Base-by-base conservation (phyloP, 2,329 filamentous ascomycete genomes). In the Fusarium papillatum region DNA sequence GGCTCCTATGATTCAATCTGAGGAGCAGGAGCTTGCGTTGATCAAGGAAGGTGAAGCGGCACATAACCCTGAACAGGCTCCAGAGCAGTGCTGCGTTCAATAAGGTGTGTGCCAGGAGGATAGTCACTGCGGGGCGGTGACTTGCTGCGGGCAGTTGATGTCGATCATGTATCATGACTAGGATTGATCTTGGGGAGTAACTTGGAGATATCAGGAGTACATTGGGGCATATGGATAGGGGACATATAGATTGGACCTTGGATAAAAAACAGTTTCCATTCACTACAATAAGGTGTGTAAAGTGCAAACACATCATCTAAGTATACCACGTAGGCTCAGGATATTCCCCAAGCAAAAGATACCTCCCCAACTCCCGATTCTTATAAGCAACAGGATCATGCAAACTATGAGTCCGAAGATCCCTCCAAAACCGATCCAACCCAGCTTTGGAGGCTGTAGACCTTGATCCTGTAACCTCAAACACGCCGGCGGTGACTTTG, bases 311-410 rank as follows among this genome's bases (percentile, higher is more conserved):
- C 11, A 39, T 16, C 14, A 17, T 39, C 72, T 61, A 91, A 22
- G 90, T 93, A 79, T 92, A 93, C 91, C 91, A 93, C 6, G 88
- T 90, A 17, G 89, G 87, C 81, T 88, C 86, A 1, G 91, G 91
- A 14, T 88, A 78, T 83, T 93, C 90, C 17, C 85, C 86, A 62
- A 93, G 76, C 66, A 93, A 77, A 46, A 88, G 84, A 78, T 87
- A 93, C 26, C 89, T 82, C 0, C 91, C 91, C 64, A 93, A 76
- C 81, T 93, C 91, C 5, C 89, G 82, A 68, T 92, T 91, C 86
- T 93, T 93, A 77, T 93, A 93, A 29, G 91, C 89, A 34, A 93
- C 91, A 1, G 91, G 92, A 80, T 93, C 92, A 82, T 93, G 92
- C 76, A 94, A 80, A 1, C 88, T 90, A 82, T 94, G 92, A 7